A percentile compares a stretch with the other conserved stretches of the same genome.
These are phyloP conservation scores for Lentinula guzmanii DNA, from an alignment of 768 basidiomycete species.

Conservation along the genomic window DNA sequence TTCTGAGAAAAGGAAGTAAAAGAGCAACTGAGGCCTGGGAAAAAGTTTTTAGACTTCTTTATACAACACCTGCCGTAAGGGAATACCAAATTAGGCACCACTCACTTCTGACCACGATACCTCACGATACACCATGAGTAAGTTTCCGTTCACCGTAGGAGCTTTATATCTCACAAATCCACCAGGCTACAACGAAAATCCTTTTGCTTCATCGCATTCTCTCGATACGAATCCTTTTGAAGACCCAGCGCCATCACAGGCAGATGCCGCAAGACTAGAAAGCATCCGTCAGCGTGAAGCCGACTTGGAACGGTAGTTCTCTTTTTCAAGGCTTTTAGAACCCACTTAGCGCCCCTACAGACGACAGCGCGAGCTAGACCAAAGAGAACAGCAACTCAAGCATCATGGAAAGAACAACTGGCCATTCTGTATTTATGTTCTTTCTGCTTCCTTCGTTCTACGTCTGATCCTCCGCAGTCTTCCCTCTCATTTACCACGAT, in stretches of 20 bases:
- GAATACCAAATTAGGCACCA: neutral
- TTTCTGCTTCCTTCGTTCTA: constrained; percentile 11
- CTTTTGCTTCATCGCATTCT: constrained; percentile 79
- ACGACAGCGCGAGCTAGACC: constrained; percentile 68
- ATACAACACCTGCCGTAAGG: neutral
- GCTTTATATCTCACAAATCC: neutral
- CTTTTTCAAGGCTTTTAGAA: neutral
- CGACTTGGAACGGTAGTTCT: constrained; percentile 50
- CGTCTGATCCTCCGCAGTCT: constrained; percentile 49
- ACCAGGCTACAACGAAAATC: constrained; percentile 55
- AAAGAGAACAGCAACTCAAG: constrained; percentile 63
- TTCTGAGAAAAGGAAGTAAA: neutral
- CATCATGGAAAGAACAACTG: constrained; percentile 87
- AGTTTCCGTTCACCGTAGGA: neutral
- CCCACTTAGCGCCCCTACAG: constrained; percentile 17
- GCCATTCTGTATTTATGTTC: constrained; percentile 68
- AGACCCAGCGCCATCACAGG: constrained; percentile 53
- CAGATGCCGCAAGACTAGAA: constrained; percentile 42
- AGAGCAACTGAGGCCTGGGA: neutral
- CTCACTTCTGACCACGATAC: constrained; percentile 2
- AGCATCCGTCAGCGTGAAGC: constrained; percentile 74
- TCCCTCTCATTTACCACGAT: constrained; percentile 91
- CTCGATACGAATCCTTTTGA: constrained; percentile 89
- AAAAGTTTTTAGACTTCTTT: neutral
- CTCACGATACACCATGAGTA: constrained; percentile 7